These are phyloP conservation scores for Homolaphlyctis polyrhiza DNA, from an alignment of 371 early-diverging fungal genomes.

Conservation along the genomic window DNA sequence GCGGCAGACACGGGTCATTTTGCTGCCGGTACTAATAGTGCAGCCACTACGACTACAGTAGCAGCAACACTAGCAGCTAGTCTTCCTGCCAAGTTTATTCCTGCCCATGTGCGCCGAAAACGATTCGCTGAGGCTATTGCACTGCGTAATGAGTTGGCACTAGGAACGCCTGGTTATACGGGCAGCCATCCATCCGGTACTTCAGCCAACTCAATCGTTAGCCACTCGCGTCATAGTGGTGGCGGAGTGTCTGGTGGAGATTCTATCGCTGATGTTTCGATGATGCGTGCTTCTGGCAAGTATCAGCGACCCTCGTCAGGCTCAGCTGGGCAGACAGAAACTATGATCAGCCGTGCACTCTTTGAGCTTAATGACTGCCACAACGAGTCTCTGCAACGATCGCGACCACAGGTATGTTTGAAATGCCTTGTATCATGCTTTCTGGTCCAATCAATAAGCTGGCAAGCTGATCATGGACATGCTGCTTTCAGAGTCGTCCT, in stretches of 20 bases:
- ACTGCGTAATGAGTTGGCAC: background rate
- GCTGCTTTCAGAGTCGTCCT: background rate
- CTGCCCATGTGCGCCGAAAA: background rate
- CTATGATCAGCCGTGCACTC: background rate
- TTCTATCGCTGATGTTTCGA: background rate
- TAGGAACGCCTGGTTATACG: background rate
- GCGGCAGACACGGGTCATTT: background rate
- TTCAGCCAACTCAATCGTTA: background rate
- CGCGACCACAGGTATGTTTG: background rate
- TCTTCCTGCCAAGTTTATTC: background rate
- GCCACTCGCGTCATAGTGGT: background rate
- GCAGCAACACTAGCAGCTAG: background rate
- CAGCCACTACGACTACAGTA: background rate
- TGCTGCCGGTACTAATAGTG: background rate
- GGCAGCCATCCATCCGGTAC: background rate
- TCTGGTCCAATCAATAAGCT: background rate
- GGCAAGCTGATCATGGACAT: background rate
- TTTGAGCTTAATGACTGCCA: background rate
- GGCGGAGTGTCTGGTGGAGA: background rate
- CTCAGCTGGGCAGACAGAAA: background rate
- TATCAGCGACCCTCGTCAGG: background rate
- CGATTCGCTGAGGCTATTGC: conserved; percentile 4
- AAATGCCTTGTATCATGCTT: background rate
- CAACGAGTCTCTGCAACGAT: background rate
- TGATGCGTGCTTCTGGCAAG: background rate